These are phyloP conservation scores for Melastoma malabathricum DNA, from an alignment of 345 rosid genomes.

Conservation along the genomic window DNA sequence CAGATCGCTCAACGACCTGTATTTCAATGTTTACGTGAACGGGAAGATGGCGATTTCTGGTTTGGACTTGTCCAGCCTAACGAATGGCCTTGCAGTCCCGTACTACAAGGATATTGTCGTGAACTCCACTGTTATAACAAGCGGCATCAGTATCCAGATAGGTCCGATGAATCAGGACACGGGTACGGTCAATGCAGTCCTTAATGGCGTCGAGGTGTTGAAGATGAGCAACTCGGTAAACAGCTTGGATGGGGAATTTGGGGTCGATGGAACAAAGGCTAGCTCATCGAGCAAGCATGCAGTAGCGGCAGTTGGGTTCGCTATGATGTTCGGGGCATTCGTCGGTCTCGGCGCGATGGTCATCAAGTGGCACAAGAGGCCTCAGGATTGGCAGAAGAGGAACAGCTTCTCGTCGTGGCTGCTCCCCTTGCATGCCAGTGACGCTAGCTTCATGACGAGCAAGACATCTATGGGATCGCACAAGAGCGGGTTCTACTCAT, in stretches of 20 bases:
- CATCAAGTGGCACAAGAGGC: conserved; percentile 14
- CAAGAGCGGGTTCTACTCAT: conserved; percentile 3
- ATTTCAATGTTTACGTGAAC: conserved; percentile 8
- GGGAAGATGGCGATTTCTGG: conserved; percentile 7
- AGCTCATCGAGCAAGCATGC: not conserved
- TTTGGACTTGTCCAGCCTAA: conserved; percentile 6
- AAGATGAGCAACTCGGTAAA: conserved; percentile 9
- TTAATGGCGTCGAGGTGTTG: conserved; percentile 10
- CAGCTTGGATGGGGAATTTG: conserved; percentile 10
- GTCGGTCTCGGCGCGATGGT: conserved; percentile 13
- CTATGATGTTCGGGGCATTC: conserved; percentile 10
- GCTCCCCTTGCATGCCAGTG: conserved; percentile 9
- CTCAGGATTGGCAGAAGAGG: conserved; percentile 15
- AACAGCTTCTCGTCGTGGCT: conserved; percentile 10
- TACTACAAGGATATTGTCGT: conserved; percentile 5
- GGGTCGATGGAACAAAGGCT: conserved; percentile 6
- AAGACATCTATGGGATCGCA: conserved; percentile 8
- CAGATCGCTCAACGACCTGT: conserved; percentile 2
- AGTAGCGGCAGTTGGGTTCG: conserved; percentile 7
- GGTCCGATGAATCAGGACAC: conserved; percentile 3
- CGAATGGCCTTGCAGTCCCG: not conserved
- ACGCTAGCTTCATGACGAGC: conserved; percentile 9
- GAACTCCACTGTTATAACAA: conserved; percentile 7
- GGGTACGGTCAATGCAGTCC: not conserved
- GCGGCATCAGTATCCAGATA: not conserved